These are phyloP conservation scores for Saccharomyces jurei DNA, from an alignment of 805 yeast species.

Conservation along the genomic window DNA sequence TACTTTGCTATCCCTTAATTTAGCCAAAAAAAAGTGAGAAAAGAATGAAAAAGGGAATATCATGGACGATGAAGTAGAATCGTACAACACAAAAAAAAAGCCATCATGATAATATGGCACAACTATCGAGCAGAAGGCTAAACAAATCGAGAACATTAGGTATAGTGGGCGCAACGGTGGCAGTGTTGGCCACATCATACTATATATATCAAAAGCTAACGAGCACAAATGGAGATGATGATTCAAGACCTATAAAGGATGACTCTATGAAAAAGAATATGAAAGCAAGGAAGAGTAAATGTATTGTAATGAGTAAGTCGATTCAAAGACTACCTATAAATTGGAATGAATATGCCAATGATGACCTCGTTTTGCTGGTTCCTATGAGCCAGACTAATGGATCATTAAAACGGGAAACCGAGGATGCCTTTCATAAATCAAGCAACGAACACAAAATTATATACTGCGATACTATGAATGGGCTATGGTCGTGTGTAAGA, in stretches of 20 bases:
- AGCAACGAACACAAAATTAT: slow-evolving; percentile 31
- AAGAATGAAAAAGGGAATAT: neutral
- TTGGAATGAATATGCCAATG: slow-evolving; percentile 14
- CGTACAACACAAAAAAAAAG: neutral
- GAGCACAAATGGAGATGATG: neutral
- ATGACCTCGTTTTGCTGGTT: slow-evolving; percentile 31
- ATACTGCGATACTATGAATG: slow-evolving; percentile 39
- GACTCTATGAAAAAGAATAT: neutral
- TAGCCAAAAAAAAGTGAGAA: neutral
- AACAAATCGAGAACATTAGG: neutral
- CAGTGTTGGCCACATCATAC: neutral
- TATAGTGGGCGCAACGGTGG: neutral
- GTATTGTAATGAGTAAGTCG: slow-evolving; percentile 16
- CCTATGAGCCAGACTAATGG: slow-evolving; percentile 6
- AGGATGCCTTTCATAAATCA: neutral
- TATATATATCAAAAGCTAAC: neutral
- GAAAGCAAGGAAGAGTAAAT: slow-evolving; percentile 1
- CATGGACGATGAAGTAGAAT: neutral
- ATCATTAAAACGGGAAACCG: neutral
- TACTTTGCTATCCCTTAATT: neutral
- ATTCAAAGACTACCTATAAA: slow-evolving; percentile 6
- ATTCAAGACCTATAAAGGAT: neutral
- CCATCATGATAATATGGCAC: neutral
- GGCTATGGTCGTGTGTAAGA: slow-evolving; percentile 49
- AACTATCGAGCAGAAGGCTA: neutral